Evolutionary conservation across 2,329 filamentous ascomycete genomes (phyloP).

Genomic region (Colletotrichum musae): DNA sequence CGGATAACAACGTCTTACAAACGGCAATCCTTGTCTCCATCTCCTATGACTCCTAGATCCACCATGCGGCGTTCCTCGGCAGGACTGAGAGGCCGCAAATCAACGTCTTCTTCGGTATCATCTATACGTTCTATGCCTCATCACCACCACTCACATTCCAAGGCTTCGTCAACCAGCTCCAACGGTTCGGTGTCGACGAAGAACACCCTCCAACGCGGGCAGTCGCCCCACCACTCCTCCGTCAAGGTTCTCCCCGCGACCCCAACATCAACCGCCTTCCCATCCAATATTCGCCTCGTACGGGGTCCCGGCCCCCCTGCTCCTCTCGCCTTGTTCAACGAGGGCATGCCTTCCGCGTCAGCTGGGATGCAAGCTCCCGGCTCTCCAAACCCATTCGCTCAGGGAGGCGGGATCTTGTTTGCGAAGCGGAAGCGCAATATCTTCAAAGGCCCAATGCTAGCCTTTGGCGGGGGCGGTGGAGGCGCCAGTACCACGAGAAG

Average conservation of each 20-base stretch:
- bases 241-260: constrained; percentile 97
- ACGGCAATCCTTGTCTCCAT: constrained; percentile 87
- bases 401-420: constrained; percentile 74
- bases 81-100: constrained; percentile 91
- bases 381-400: constrained; percentile 70
- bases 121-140: constrained; percentile 93
- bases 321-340: constrained; percentile 69
- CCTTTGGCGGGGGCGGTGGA: constrained; percentile 61
- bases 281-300: constrained; percentile 88
- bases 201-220: constrained; percentile 73
- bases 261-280: constrained; percentile 81
- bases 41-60: constrained; percentile 88
- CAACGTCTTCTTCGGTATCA: constrained; percentile 94
- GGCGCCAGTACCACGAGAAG: constrained; percentile 55
- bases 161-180: constrained; percentile 93
- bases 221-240: constrained; percentile 89
- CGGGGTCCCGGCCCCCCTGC: constrained; percentile 70
- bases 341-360: constrained; percentile 64
- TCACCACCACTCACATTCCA: constrained; percentile 89
- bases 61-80: constrained; percentile 86
- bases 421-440: constrained; percentile 85
- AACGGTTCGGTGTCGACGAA: constrained; percentile 80
- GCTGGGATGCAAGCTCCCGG: constrained; percentile 58
- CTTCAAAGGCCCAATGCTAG: constrained; percentile 84
- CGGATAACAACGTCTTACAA: constrained; percentile 67